Evolutionary conservation across 441 rosid genomes (phyloP).

Genomic region (Croton laevigatus): DNA sequence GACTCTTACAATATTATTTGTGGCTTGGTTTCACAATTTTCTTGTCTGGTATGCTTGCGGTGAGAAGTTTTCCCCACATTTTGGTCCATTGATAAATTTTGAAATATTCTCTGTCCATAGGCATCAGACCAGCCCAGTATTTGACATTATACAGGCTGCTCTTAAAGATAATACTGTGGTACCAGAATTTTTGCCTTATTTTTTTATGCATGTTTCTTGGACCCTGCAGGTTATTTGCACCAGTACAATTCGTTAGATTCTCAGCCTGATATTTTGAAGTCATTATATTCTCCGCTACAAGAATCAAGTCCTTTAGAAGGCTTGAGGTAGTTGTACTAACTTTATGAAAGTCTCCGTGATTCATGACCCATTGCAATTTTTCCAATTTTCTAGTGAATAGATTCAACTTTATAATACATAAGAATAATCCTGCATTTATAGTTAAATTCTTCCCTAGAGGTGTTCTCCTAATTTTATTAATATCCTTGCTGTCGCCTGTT

Average conservation of each 20-base stretch:
- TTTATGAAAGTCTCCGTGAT: neutral
- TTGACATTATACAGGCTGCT: constrained; percentile 7
- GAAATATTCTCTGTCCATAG: neutral
- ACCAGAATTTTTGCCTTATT: neutral
- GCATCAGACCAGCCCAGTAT: neutral
- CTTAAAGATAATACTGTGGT: neutral
- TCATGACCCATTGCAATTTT: neutral
- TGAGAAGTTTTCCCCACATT: neutral
- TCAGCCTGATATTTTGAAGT: constrained; percentile 91
- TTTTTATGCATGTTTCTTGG: constrained; percentile 14
- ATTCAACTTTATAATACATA: neutral
- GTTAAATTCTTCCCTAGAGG: constrained; percentile 4
- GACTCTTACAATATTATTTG: constrained; percentile 1
- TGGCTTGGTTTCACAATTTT: constrained; percentile 1
- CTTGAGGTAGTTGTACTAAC: constrained; percentile 54
- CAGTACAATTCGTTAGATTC: constrained; percentile 86
- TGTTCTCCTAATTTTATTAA: neutral
- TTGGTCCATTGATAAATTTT: neutral
- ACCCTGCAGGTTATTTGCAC: constrained; percentile 72
- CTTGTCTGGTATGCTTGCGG: neutral
- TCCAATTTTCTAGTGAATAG: neutral
- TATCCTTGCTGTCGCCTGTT: neutral
- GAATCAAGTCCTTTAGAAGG: constrained; percentile 92
- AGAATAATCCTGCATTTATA: constrained; percentile 5
- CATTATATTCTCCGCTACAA: constrained; percentile 95